A percentile compares a stretch with the other conserved stretches of the same genome.
phyloP scores from a whole-genome alignment of 257 asterid genomes.

The Ligustrum vulgare region DNA sequence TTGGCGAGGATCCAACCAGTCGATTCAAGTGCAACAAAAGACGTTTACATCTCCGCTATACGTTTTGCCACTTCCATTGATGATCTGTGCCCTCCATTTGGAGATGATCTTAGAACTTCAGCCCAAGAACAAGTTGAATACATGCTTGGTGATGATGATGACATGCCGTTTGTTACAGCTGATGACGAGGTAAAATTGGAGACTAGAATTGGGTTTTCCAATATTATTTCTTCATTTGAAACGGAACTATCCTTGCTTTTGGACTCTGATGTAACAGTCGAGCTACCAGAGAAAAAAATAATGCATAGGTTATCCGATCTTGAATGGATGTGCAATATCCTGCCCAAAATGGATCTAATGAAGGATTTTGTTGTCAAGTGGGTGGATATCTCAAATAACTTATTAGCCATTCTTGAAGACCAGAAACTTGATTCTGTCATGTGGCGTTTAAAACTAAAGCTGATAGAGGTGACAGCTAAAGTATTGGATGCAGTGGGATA shows the following conservation, averaged over 20 bases:
- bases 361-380: conserved; percentile 61
- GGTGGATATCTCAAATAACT: conserved; percentile 46
- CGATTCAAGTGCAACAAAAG: conserved; percentile 47
- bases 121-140: conserved; percentile 86
- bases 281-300: conserved; percentile 32
- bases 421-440: conserved; percentile 37
- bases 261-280: conserved; percentile 27
- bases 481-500: conserved; percentile 80
- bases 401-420: conserved; percentile 39
- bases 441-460: conserved; percentile 62
- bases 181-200: conserved; percentile 63
- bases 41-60: conserved; percentile 62
- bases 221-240: conserved; percentile 47
- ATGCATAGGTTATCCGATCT: conserved; percentile 47
- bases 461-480: conserved; percentile 61
- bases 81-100: conserved; percentile 49
- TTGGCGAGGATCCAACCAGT: conserved; percentile 47
- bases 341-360: conserved; percentile 65
- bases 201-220: conserved; percentile 48
- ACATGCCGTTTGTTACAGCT: conserved; percentile 41
- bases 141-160: conserved; percentile 75
- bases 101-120: conserved; percentile 57
- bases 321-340: conserved; percentile 71
- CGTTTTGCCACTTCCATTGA: conserved; percentile 61
- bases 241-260: conserved; percentile 38